Evolutionary conservation across 1,284 basidiomycete species (phyloP), one percentile per base, ranked within the genome.

Genomic region (Phaffia rhodozyma): DNA sequence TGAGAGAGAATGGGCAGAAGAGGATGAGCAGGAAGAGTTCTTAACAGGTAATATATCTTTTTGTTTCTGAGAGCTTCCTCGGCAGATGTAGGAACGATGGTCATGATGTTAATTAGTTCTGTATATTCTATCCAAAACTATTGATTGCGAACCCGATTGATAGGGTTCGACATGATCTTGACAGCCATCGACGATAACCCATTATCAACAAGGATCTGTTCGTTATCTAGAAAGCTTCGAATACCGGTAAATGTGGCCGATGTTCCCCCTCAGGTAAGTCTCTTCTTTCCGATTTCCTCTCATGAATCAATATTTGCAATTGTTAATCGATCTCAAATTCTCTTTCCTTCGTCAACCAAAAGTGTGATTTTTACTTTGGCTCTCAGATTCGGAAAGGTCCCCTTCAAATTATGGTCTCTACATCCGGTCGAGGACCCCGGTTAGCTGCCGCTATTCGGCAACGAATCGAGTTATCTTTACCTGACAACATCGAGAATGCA

Each of bases 361-460:
- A 76, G 64, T 98, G 94, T 79, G 94, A 98, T 77, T 98, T 98
- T 74, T 98, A 96, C 79, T 98, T 98, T 77, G 96, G 96, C 55
- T 88, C 90, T 0, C 87, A 93, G 73, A 86, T 97, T 66, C 85
- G 91, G 48, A 82, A 86, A 67, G 93, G 94, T 0, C 91, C 93
- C 0, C 77, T 98, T 49, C 92, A 97, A 77, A 85, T 97, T 69
- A 87, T 97, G 87, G 86, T 98, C 53, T 94, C 91, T 11, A 98
- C 96, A 1, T 91, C 90, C 63, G 96, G 96, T 30, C 86, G 89
- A 70, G 91, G 91, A 4, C 96, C 96, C 9, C 87, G 90, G 73
- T 81, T 97, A 68, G 91, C 94, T 6, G 87, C 86, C 66, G 79
- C 94, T 69, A 84, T 97, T 55, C 83, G 87, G 66, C 80, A 81